Conservation (phyloP, 352 stramenopile genomes). For the Poterioochromonas sp. region DNA sequence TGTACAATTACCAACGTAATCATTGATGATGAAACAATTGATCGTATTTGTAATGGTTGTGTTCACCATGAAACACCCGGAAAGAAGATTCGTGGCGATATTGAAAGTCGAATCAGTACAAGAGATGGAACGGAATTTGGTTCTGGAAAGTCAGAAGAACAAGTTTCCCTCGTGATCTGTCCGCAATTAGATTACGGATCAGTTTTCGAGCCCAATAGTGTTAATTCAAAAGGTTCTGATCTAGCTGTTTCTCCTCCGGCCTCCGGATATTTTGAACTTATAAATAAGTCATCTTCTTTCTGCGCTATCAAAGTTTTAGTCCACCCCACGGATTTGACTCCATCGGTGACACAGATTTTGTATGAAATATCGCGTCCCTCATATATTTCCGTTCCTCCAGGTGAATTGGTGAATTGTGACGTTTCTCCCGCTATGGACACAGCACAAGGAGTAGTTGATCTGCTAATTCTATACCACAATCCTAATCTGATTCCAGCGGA, state of each 20-base stretch:
- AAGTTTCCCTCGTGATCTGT: too few species aligned
- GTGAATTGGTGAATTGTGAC: background rate
- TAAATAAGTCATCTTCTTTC: slow-evolving; percentile 8
- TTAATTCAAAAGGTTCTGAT: too few species aligned
- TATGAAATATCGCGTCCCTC: background rate
- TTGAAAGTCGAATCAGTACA: background rate
- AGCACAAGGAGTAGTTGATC: background rate
- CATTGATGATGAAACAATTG: background rate
- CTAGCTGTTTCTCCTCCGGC: background rate
- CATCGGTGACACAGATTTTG: background rate
- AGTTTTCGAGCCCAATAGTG: too few species aligned
- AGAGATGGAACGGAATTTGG: too few species aligned
- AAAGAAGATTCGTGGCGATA: background rate
- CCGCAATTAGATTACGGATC: too few species aligned
- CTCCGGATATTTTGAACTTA: slow-evolving; percentile 2
- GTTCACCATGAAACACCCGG: background rate
- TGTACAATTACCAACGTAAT: background rate
- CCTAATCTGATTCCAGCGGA: background rate
- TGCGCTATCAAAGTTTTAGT: background rate
- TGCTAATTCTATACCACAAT: background rate
- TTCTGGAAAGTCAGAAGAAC: too few species aligned
- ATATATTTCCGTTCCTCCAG: background rate
- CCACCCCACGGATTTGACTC: background rate
- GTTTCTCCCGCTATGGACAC: background rate
- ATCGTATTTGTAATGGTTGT: background rate